Conservation (phyloP, 2,329 filamentous ascomycete species). For the Cadophora malorum region DNA sequence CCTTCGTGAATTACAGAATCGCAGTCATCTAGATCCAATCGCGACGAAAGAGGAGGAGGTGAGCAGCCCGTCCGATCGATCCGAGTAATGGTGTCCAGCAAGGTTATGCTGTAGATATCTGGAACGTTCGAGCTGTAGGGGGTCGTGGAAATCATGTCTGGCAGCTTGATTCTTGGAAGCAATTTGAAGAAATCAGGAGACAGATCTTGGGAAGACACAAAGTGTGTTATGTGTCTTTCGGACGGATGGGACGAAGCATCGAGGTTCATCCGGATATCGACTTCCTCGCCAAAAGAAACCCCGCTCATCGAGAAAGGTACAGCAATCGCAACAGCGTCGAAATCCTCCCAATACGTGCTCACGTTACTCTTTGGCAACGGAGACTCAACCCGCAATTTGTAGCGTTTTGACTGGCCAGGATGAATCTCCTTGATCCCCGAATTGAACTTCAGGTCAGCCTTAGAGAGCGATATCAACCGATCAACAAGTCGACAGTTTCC, state of each 20-base stretch:
- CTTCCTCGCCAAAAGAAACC: background rate
- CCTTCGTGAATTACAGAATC: background rate
- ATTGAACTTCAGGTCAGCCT: background rate
- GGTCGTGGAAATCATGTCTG: background rate
- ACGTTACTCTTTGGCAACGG: background rate
- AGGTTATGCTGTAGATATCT: background rate
- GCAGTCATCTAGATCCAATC: background rate
- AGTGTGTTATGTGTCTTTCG: background rate
- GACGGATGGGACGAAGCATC: background rate
- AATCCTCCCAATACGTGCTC: background rate
- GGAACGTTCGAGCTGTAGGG: background rate
- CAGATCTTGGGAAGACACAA: background rate
- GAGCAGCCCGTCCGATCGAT: background rate
- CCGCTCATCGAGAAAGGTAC: background rate
- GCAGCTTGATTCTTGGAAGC: background rate
- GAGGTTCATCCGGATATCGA: background rate
- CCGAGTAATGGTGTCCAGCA: background rate
- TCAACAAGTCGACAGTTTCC: conserved; percentile 9
- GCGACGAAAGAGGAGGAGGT: background rate
- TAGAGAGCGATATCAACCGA: conserved; percentile 1
- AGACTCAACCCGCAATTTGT: background rate
- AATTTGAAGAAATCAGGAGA: background rate
- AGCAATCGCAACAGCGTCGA: conserved; percentile 6
- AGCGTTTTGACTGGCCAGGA: background rate
- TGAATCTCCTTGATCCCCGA: background rate